Percentiles rank a stretch among this genome's conserved stretches.
Evolutionary conservation across 148 eudicot genomes (phyloP).

Genomic region (Vaccinium myrtillus): DNA sequence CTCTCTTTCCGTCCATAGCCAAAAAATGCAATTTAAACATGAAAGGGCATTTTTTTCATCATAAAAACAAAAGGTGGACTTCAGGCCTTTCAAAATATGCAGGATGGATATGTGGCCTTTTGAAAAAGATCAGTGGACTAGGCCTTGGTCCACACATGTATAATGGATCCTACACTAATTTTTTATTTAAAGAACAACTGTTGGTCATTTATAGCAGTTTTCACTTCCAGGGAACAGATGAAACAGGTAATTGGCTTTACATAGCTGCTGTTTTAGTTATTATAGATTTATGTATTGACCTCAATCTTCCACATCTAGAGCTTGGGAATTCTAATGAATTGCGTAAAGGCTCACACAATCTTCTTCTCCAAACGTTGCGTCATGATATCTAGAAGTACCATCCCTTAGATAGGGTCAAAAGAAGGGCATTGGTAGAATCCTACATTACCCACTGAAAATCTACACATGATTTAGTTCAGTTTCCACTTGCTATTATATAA

Average conservation of each 20-base stretch:
- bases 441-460: neutral
- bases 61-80: too few relatives aligned
- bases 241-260: neutral
- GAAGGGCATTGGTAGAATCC: neutral
- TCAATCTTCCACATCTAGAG: neutral
- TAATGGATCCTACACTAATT: too few relatives aligned
- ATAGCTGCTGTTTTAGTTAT: neutral
- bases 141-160: too few relatives aligned
- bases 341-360: neutral
- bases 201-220: neutral
- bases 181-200: too few relatives aligned
- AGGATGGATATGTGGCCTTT: too few relatives aligned
- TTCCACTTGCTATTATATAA: too few relatives aligned
- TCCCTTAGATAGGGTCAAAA: neutral
- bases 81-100: too few relatives aligned
- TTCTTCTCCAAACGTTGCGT: neutral
- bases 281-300: neutral
- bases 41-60: too few relatives aligned
- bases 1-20: too few relatives aligned
- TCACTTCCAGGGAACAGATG: neutral
- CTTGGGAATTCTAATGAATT: neutral
- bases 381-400: neutral
- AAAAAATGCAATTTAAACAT: too few relatives aligned
- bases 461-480: neutral
- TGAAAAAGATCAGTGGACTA: too few relatives aligned